Evolutionary conservation across 768 basidiomycete genomes (phyloP).

Genomic region (Gloeopeniophorella convolvens): DNA sequence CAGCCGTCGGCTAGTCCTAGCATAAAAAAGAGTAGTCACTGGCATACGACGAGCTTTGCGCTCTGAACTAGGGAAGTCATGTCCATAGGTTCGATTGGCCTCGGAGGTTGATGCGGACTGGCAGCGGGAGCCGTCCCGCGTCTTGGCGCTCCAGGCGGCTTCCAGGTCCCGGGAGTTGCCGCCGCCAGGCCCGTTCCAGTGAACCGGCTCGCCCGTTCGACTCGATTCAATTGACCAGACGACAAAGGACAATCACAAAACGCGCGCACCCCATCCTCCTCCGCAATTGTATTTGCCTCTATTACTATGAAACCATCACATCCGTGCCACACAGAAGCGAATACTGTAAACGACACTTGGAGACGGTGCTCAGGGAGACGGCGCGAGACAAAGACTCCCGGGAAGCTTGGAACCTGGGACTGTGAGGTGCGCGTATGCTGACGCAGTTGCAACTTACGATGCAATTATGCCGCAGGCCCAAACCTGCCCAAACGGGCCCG

Average conservation of each 20-base stretch:
- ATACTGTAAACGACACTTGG: background rate
- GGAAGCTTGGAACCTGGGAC: background rate
- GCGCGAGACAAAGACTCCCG: background rate
- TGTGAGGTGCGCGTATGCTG: background rate
- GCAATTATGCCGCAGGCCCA: background rate
- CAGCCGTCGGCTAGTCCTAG: background rate
- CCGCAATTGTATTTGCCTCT: background rate
- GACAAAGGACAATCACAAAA: too few relatives aligned
- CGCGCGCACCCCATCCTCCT: background rate
- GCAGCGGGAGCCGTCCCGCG: background rate
- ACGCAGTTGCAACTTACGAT: background rate
- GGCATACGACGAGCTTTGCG: constrained; percentile 16
- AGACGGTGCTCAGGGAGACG: background rate
- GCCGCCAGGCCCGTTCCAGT: too few relatives aligned
- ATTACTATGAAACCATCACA: background rate
- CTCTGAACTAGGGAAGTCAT: background rate
- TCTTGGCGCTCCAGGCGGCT: too few relatives aligned
- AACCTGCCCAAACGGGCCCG: too few relatives aligned
- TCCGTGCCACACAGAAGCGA: background rate
- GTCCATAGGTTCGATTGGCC: background rate
- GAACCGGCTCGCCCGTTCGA: too few relatives aligned
- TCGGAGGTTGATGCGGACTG: background rate
- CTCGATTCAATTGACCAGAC: too few relatives aligned
- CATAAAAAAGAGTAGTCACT: constrained; percentile 2
- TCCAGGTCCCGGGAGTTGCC: too few relatives aligned